Evolutionary conservation across 108 stramenopile species (phyloP).

Genomic region (Skeletonema marinoi): DNA sequence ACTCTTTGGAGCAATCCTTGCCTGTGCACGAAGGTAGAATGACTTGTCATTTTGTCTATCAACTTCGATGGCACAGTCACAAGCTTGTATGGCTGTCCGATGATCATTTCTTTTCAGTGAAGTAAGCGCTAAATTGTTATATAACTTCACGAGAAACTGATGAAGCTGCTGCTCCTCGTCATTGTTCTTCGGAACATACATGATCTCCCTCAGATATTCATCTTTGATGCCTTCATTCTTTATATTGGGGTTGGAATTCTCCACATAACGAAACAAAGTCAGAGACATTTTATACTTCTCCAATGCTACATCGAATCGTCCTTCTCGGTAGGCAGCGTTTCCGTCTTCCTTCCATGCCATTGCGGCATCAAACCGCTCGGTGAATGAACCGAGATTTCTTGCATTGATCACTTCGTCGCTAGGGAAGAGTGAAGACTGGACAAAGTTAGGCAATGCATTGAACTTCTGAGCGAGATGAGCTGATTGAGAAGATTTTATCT

Average conservation of each 20-base stretch:
- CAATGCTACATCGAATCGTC: constrained; percentile 29
- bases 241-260: constrained; percentile 37
- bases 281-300: constrained; percentile 41
- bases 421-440: constrained; percentile 45
- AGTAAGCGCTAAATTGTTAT: constrained; percentile 46
- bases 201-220: constrained; percentile 28
- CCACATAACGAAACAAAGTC: constrained; percentile 37
- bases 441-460: constrained; percentile 43
- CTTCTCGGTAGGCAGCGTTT: constrained; percentile 32
- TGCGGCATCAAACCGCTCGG: constrained; percentile 34
- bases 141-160: constrained; percentile 26
- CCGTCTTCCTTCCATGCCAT: constrained; percentile 41
- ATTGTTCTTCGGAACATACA: constrained; percentile 14
- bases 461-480: constrained; percentile 16
- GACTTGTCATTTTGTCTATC: constrained; percentile 41
- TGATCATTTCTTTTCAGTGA: constrained; percentile 28
- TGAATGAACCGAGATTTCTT: constrained; percentile 10
- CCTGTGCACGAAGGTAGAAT: constrained; percentile 32
- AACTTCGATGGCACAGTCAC: constrained; percentile 38
- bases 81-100: constrained; percentile 32
- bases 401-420: constrained; percentile 30
- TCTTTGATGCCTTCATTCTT: constrained; percentile 49
- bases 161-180: constrained; percentile 21
- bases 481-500: constrained; percentile 35
- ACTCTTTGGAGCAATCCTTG: constrained; percentile 38